phyloP scores from a whole-genome alignment of 2,329 filamentous ascomycete species.

The Zymoseptoria passerinii region DNA sequence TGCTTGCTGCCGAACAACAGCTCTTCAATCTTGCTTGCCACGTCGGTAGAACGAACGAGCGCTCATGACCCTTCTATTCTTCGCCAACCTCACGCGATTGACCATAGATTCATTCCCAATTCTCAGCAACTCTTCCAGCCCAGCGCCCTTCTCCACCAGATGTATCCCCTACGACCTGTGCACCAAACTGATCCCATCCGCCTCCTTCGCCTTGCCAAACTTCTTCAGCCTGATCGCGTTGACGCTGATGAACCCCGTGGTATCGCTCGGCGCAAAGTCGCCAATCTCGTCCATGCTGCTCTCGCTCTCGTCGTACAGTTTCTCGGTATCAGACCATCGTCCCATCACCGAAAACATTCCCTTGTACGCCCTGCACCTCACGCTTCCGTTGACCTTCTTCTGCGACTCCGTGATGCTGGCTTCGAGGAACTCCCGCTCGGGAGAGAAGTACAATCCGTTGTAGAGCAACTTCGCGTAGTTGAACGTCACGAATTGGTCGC shows the following conservation, averaged over 20 bases:
- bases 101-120: no score
- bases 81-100: no score
- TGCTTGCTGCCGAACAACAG: no score
- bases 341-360: constrained; percentile 54
- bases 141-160: no score
- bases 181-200: constrained; percentile 28
- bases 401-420: constrained; percentile 53
- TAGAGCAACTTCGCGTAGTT: constrained; percentile 52
- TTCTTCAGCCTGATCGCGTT: constrained; percentile 52
- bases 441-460: constrained; percentile 62
- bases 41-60: no score
- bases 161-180: constrained; percentile 2
- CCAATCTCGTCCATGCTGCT: constrained; percentile 63
- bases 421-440: constrained; percentile 64
- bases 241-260: constrained; percentile 61
- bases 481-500: constrained; percentile 62
- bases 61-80: no score
- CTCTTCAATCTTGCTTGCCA: no score
- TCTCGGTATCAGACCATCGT: constrained; percentile 55
- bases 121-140: no score
- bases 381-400: constrained; percentile 53
- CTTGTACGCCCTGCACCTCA: constrained; percentile 59
- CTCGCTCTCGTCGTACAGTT: constrained; percentile 60
- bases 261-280: constrained; percentile 58
- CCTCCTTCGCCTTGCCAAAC: constrained; percentile 33